Base-by-base conservation (phyloP, 805 yeast species). In the Schizosaccharomyces cryophilus region DNA sequence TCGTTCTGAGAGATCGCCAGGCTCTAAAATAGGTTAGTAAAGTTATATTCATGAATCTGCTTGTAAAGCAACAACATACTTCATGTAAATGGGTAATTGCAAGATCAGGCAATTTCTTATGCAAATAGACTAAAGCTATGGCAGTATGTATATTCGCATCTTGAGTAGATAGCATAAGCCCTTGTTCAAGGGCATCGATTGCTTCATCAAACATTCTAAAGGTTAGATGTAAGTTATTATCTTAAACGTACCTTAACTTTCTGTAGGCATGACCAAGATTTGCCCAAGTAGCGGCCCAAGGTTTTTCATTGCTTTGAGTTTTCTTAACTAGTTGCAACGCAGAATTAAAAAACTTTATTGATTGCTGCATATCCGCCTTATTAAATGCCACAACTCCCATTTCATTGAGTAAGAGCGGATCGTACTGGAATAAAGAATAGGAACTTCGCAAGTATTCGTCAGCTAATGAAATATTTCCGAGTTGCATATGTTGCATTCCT, bases 401-500 rank as follows among this genome's bases (percentile, higher is more conserved):
- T 69, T 93, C 99, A 70, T 93, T 93, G 64, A 93, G 74, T 55
- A 93, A 72, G 59, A 90, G 72, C 2, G 99, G 97, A 70, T 93
- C 98, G 3, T 80, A 75, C 26, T 85, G 82, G 70, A 95, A 89
- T 2, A 88, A 80, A 24, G 81, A 80, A 66, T 80, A 82, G 0
- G 96, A 79, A 3, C 89, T 78, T 62, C 76, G 72, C 35, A 93
- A 76, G 67, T 89, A 93, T 69, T 90, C 96, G 66, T 85, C 89
- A 0, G 97, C 87, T 61, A 93, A 73, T 5, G 82, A 78, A 58
- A 85, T 74, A 66, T 89, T 88, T 69, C 83, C 84, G 82, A 90
- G 84, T 63, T 87, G 88, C 66, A 88, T 73, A 70, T 93, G 90
- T 73, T 93, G 97, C 96, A 93, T 93, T 0, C 98, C 99, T 48